Evolutionary conservation across 1,139 yeast genomes (phyloP).

Genomic region (Yamadazyma atmosphaerica): DNA sequence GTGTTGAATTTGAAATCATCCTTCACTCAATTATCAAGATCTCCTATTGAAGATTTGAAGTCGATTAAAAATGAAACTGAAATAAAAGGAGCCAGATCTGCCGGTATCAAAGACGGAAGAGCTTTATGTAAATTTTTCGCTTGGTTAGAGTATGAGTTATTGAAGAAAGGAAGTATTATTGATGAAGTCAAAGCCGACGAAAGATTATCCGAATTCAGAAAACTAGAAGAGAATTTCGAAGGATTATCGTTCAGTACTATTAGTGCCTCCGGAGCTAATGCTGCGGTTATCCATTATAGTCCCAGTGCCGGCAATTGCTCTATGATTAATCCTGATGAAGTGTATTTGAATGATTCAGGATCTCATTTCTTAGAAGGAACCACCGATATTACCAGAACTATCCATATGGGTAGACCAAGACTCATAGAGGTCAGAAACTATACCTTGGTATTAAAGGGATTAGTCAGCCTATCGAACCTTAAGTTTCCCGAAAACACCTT

Average conservation of each 20-base stretch:
- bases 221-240: slow-evolving; percentile 59
- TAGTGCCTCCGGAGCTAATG: slow-evolving; percentile 90
- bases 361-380: slow-evolving; percentile 95
- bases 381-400: slow-evolving; percentile 92
- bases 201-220: slow-evolving; percentile 64
- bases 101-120: slow-evolving; percentile 86
- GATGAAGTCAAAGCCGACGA: slow-evolving; percentile 82
- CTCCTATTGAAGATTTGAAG: slow-evolving; percentile 73
- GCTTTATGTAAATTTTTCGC: slow-evolving; percentile 78
- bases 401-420: slow-evolving; percentile 75
- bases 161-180: slow-evolving; percentile 53
- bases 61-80: slow-evolving; percentile 76
- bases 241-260: slow-evolving; percentile 93
- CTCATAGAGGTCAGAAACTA: slow-evolving; percentile 70
- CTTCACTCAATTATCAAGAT: slow-evolving; percentile 45
- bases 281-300: slow-evolving; percentile 89
- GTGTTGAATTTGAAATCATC: slow-evolving; percentile 50
- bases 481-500: slow-evolving; percentile 87
- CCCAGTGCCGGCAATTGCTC: slow-evolving; percentile 60
- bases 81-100: slow-evolving; percentile 68
- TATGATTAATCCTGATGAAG: slow-evolving; percentile 70
- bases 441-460: slow-evolving; percentile 91
- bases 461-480: slow-evolving; percentile 72
- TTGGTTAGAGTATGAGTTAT: slow-evolving; percentile 77
- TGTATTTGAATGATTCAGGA: slow-evolving; percentile 90